These are phyloP conservation scores for Hypoxylon cercidicola DNA, from an alignment of 495 filamentous ascomycete genomes.

Conservation along the genomic window DNA sequence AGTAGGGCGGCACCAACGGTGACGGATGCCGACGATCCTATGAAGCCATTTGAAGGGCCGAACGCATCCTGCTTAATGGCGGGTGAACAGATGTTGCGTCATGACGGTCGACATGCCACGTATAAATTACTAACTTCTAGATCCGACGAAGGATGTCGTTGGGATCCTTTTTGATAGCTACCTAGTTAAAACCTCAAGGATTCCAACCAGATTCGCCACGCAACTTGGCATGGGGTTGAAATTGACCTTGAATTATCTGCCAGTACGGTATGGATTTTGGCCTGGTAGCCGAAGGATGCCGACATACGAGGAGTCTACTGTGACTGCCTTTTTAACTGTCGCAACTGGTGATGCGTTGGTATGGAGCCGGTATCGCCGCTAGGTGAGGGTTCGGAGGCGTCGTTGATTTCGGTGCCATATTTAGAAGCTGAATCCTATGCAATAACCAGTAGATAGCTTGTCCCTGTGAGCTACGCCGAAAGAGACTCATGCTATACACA, in stretches of 20 bases:
- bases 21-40: neutral
- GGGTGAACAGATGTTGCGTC: neutral
- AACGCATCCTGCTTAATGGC: neutral
- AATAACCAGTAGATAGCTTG: neutral
- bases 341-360: neutral
- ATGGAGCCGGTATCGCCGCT: neutral
- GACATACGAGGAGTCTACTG: neutral
- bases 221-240: slow-evolving; percentile 3
- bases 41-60: neutral
- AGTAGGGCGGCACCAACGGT: neutral
- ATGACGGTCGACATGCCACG: neutral
- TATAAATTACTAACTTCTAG: slow-evolving; percentile 9
- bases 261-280: neutral
- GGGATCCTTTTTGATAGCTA: slow-evolving; percentile 2
- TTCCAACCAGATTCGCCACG: slow-evolving; percentile 1
- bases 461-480: neutral
- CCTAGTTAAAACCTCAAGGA: neutral
- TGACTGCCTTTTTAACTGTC: neutral
- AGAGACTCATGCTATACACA: neutral
- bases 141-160: slow-evolving; percentile 13
- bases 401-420: neutral
- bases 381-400: neutral
- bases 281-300: neutral
- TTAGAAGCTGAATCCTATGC: slow-evolving; percentile 7
- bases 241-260: neutral